Evolutionary conservation across 371 early-diverging fungal species (phyloP).

Genomic region (Rhizopus arrhizus): DNA sequence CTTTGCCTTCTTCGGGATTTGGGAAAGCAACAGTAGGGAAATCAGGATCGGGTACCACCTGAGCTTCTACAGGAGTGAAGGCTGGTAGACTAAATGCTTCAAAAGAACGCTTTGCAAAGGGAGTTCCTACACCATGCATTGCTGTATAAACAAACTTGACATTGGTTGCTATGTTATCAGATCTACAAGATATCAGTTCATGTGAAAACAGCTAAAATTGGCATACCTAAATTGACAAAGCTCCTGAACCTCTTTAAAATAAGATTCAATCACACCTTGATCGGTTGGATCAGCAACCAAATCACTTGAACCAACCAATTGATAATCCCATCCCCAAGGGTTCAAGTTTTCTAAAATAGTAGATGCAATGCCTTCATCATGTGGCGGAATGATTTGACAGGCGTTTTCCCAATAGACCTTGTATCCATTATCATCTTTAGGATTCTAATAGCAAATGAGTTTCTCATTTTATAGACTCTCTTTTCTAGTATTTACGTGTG

Average conservation of each 20-base stretch:
- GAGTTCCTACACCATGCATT: slow-evolving; percentile 94
- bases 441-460: slow-evolving; percentile 62
- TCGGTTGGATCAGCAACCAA: slow-evolving; percentile 58
- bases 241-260: slow-evolving; percentile 65
- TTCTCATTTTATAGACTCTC: not conserved
- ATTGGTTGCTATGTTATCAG: slow-evolving; percentile 50
- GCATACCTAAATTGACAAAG: slow-evolving; percentile 33
- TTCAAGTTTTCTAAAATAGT: slow-evolving; percentile 70
- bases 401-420: slow-evolving; percentile 95
- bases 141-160: slow-evolving; percentile 89
- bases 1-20: slow-evolving; percentile 93
- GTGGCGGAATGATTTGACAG: slow-evolving; percentile 91
- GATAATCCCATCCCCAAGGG: slow-evolving; percentile 81
- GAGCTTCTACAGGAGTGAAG: slow-evolving; percentile 66
- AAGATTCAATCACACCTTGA: slow-evolving; percentile 64
- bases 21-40: slow-evolving; percentile 93
- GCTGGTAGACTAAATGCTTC: slow-evolving; percentile 69
- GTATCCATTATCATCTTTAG: slow-evolving; percentile 97
- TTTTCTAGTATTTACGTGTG: slow-evolving; percentile 62
- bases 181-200: slow-evolving; percentile 13
- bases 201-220: not conserved
- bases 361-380: slow-evolving; percentile 81
- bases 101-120: slow-evolving; percentile 74
- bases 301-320: slow-evolving; percentile 55
- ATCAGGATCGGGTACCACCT: slow-evolving; percentile 84